Base-by-base conservation (phyloP, 768 basidiomycete genomes). In the Tulasnella sp. region DNA sequence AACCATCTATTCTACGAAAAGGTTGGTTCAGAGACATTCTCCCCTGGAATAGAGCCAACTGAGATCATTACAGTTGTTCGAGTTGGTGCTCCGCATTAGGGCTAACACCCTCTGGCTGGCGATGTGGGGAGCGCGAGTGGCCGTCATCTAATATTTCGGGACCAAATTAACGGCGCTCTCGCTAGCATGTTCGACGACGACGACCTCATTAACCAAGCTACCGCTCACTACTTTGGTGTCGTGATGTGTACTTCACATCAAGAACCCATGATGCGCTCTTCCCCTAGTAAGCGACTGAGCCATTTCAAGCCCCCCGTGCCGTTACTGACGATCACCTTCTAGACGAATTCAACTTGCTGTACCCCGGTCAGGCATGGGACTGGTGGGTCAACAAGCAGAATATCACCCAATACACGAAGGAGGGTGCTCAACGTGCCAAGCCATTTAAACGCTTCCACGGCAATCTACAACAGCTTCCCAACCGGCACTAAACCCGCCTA, bases 221-320 rank as follows among this genome's bases (percentile, higher is more conserved):
- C 35, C 8, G 84, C 83, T 2, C 77, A 84, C 61, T 70, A 70
- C 54, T 83, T 79, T 67, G 83, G 79, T 23, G 73, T 84, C 43
- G 82, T 80, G 31, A 84, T 84, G 80, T 80, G 83, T 45, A 83
- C 83, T 2, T 81, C 63, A 11, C 81, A 84, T 64, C 78, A 85
- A 66, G 83, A 86, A 63, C 83, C 84, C 7, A 83, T 84, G 80
- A 78, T 80, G 73, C 77, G 83, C 19, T 80, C 81, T 32, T 80
- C 78, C 2, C 82, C 83, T 3, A 57, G 54, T 58, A 27, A 42
- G 52, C 12, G 31, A 19, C 15, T 29, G 43, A 39, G 23, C 45
- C 29, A n/a, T n/a, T n/a, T n/a, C n/a, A n/a, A n/a, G n/a, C n/a
- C n/a, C n/a, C n/a, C n/a, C n/a, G n/a, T n/a, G n/a, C n/a, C n/a